Conservation (phyloP, 495 filamentous ascomycete species). For the Glonium stellatum region DNA sequence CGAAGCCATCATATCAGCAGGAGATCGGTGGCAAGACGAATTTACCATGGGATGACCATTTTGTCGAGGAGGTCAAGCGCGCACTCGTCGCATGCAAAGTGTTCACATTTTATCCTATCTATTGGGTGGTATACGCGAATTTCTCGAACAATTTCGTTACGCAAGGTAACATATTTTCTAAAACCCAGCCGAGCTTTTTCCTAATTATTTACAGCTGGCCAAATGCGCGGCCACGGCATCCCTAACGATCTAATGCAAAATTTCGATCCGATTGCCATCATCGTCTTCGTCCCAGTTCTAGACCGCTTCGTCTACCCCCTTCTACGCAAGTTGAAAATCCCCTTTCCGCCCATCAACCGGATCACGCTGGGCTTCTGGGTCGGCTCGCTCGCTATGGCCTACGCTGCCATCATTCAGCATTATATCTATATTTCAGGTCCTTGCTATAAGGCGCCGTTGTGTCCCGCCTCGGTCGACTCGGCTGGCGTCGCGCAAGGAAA, state of each 20-base stretch:
- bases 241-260: constrained; percentile 28
- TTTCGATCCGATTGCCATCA: constrained; percentile 55
- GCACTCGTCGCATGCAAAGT: constrained; percentile 55
- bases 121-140: constrained; percentile 30
- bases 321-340: constrained; percentile 54
- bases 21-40: constrained; percentile 39
- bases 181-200: not conserved
- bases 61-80: constrained; percentile 57
- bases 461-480: constrained; percentile 18
- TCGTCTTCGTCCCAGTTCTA: constrained; percentile 63
- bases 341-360: constrained; percentile 65
- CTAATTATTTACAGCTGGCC: not conserved
- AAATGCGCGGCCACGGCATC: constrained; percentile 21
- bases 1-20: constrained; percentile 54
- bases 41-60: constrained; percentile 54
- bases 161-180: constrained; percentile 43
- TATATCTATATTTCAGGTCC: constrained; percentile 58
- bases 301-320: constrained; percentile 63
- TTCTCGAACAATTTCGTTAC: constrained; percentile 45
- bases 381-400: constrained; percentile 56
- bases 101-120: constrained; percentile 53
- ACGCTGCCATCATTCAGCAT: constrained; percentile 63
- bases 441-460: constrained; percentile 35
- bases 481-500: constrained; percentile 15
- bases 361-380: constrained; percentile 66